phyloP scores from a whole-genome alignment of 495 filamentous ascomycete species.

The Tuber microsphaerosporum region DNA sequence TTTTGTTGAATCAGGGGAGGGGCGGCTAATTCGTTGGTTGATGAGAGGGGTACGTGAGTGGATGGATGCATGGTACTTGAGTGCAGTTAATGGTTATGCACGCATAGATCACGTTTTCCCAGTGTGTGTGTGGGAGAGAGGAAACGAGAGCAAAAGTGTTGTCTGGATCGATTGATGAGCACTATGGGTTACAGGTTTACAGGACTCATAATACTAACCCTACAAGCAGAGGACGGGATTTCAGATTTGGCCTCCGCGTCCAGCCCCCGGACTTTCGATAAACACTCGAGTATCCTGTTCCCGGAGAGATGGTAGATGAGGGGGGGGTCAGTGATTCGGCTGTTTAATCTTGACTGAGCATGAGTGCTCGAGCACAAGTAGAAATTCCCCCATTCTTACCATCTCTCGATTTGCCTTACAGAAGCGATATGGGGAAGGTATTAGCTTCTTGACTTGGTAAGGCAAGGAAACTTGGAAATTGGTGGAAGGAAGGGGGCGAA shows the following conservation, averaged over 20 bases:
- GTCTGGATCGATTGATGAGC: constrained; percentile 10
- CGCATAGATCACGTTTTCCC: background rate
- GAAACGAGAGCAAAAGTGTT: constrained; percentile 3
- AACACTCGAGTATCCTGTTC: constrained; percentile 3
- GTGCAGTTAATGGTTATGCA: background rate
- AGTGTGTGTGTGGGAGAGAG: background rate
- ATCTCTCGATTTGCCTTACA: constrained; percentile 1
- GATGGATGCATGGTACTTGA: background rate
- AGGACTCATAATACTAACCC: constrained; percentile 2
- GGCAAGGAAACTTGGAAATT: constrained; percentile 15
- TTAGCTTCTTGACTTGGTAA: constrained; percentile 13
- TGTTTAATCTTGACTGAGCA: background rate
- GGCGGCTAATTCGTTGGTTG: background rate
- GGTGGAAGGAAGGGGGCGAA: constrained; percentile 21
- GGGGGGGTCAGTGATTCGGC: background rate
- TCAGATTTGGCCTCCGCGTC: constrained; percentile 13
- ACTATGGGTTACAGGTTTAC: constrained; percentile 6
- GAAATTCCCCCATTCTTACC: background rate
- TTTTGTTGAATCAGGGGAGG: background rate
- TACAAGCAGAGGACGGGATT: constrained; percentile 8
- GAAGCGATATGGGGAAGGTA: background rate
- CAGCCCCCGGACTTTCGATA: constrained; percentile 7
- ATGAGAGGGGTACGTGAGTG: background rate
- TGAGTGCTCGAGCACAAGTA: background rate
- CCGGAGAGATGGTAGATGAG: constrained; percentile 26